Evolutionary conservation across 768 basidiomycete species (phyloP), one percentile per base, ranked within the genome.

Genomic region (Daedaleopsis sinensis): DNA sequence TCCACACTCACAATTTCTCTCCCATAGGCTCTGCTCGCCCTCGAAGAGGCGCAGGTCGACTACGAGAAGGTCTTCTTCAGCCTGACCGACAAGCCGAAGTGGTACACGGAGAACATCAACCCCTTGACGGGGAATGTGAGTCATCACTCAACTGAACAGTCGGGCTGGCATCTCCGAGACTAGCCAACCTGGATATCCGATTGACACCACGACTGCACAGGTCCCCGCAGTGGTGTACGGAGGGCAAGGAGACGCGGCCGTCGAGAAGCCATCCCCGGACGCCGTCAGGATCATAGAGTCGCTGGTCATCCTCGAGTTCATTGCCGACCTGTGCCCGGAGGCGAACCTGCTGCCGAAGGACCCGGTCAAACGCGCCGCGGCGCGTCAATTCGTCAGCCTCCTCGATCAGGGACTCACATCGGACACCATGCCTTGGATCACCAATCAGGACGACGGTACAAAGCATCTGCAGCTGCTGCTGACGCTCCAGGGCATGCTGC

Each of bases 211-310:
- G n/a, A 43, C 42, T 43, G 4, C 18, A 21, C 21, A 83, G 84
- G 79, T 87, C 16, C 83, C 86, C 16, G 83, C 84, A 0, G 72
- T 89, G 36, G 72, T 82, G 0, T 87, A 84, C 63, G 87, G 86
- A 37, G 86, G 86, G 87, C 7, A 72, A 77, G 12, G 9, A n/a
- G 18, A 15, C 8, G 80, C 81, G 21, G 65, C 81, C n/a, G 78
- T 84, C 0, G 81, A 84, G 56, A 63, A 76, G 1, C 88, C 89
- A 0, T 86, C 87, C 1, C 79, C 82, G 0, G 82, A 84, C 36
- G 84, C 85, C 12, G 65, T 73, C 55, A 88, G 87, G 67, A 68
- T 89, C 65, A 76, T 83, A 9, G 88, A 90, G 67, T 89, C 87
- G 6, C 81, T 83, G 51, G 74, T 88, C 44, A 81, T 89, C 57